Conservation (phyloP, 2,329 filamentous ascomycete species). For the Pseudofabraea citricarpa region DNA sequence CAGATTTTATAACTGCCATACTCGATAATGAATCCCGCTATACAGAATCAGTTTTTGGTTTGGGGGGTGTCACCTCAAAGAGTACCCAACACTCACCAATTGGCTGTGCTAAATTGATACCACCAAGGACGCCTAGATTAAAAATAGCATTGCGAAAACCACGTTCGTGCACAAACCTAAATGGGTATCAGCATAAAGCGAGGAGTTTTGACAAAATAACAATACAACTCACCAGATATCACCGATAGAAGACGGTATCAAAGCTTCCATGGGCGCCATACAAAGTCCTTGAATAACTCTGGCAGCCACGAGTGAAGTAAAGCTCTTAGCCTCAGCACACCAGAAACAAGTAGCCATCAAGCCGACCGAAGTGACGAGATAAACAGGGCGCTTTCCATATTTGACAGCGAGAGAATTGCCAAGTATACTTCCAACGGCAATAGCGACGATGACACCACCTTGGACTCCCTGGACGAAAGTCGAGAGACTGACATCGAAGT, state of each 20-base stretch:
- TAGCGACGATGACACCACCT: constrained; percentile 33
- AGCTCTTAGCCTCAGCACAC: constrained; percentile 30
- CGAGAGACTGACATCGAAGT: constrained; percentile 30
- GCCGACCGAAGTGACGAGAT: constrained; percentile 28
- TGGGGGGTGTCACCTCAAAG: too few species aligned
- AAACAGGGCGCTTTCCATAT: constrained; percentile 16
- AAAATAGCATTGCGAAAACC: constrained; percentile 35
- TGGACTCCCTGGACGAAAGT: constrained; percentile 25
- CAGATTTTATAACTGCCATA: constrained; percentile 29
- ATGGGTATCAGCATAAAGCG: neutral
- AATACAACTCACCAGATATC: constrained; percentile 30
- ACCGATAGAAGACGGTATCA: constrained; percentile 30
- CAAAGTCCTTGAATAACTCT: constrained; percentile 19
- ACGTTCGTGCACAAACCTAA: constrained; percentile 36
- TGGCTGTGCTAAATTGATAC: constrained; percentile 35
- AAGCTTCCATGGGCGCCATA: constrained; percentile 12
- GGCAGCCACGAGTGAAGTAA: constrained; percentile 27
- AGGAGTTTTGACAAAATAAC: neutral
- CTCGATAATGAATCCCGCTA: constrained; percentile 35
- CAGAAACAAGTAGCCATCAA: constrained; percentile 31
- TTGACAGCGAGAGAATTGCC: constrained; percentile 32
- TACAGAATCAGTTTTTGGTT: too few species aligned
- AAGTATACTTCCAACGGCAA: constrained; percentile 34
- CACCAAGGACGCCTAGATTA: constrained; percentile 35
- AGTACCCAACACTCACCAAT: constrained; percentile 32